Base-by-base conservation (phyloP, 768 basidiomycete species). In the Russula brevipes region DNA sequence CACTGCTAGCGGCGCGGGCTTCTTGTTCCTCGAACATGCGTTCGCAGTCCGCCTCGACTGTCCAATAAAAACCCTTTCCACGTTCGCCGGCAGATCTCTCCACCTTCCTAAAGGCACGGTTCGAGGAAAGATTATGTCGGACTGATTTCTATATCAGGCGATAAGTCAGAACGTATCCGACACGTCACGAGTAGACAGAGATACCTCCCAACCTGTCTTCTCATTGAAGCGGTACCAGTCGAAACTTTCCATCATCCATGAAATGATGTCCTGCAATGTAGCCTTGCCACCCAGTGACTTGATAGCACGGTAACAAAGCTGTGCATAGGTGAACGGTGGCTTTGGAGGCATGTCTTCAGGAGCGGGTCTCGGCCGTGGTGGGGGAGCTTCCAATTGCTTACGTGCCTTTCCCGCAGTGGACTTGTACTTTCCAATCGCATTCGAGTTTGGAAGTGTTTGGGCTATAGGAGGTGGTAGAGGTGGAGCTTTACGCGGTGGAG, bases 31-130 rank as follows among this genome's bases (percentile, higher is more conserved):
- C 85, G 49, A 91, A 82, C 41, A 78, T 78, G 61, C 85, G 85
- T 57, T 85, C 82, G 71, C 80, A 80, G 59, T 84, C 81, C 49
- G 88, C 86, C 70, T 96, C 94, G 38, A 97, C 79, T 19, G 89
- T 88, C 95, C 95, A 98, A 66, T 94, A 92, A 67, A 87, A 93
- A 2, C 94, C 95, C 73, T 96, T 97, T 9, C 91, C 89, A 64
- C 88, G 82, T 77, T 89, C 91, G 62, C 92, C 89, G 6, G 86
- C 84, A 65, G 86, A 88, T 36, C 91, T 81, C 63, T 94, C 91
- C 73, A 91, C 81, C 75, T 98, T 98, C 73, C 90, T 80, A 76
- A 99, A 99, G 0, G 91, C 93, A 53, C 87, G 85, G 71, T 89
- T 88, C 11, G 93, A 91, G 1, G 94, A 95, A n/a, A 99, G 76